Evolutionary conservation across 2,329 filamentous ascomycete species (phyloP).

Genomic region (Aspergillus sp.): DNA sequence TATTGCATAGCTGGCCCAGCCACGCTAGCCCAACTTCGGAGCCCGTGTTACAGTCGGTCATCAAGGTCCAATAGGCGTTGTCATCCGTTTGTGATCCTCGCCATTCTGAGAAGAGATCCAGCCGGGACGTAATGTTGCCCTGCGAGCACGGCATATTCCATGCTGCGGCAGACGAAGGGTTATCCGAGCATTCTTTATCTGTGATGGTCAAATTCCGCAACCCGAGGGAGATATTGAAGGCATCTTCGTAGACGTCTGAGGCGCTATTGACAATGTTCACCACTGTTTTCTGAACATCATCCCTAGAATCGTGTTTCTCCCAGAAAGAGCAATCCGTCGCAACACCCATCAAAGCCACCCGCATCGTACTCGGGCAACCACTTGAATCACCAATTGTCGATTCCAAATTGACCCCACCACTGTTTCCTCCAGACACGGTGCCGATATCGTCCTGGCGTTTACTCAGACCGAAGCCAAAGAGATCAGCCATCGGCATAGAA

Average conservation of each 20-base stretch:
- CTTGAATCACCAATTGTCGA: constrained; percentile 74
- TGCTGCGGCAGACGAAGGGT: constrained; percentile 63
- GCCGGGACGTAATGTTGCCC: constrained; percentile 67
- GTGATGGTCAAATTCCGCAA: constrained; percentile 82
- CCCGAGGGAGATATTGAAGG: constrained; percentile 93
- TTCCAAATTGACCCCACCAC: constrained; percentile 75
- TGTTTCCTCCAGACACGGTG: constrained; percentile 70
- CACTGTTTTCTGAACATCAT: constrained; percentile 69
- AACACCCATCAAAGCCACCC: constrained; percentile 86
- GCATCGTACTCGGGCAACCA: constrained; percentile 89
- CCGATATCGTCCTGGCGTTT: constrained; percentile 68
- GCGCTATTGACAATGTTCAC: constrained; percentile 83
- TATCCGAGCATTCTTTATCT: constrained; percentile 70
- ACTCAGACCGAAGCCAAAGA: constrained; percentile 65
- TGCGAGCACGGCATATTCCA: constrained; percentile 77
- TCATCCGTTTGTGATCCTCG: constrained; percentile 72
- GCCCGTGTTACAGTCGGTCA: constrained; percentile 78
- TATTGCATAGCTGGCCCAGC: constrained; percentile 81
- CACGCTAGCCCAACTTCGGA: constrained; percentile 89
- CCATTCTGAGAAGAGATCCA: constrained; percentile 89
- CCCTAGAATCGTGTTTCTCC: constrained; percentile 64
- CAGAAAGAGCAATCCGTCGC: constrained; percentile 93
- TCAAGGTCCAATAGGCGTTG: constrained; percentile 91
- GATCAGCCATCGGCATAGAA: constrained; percentile 59
- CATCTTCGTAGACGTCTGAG: constrained; percentile 81